These are phyloP conservation scores for Amanita thiersii DNA, from an alignment of 768 basidiomycete genomes.

Conservation along the genomic window DNA sequence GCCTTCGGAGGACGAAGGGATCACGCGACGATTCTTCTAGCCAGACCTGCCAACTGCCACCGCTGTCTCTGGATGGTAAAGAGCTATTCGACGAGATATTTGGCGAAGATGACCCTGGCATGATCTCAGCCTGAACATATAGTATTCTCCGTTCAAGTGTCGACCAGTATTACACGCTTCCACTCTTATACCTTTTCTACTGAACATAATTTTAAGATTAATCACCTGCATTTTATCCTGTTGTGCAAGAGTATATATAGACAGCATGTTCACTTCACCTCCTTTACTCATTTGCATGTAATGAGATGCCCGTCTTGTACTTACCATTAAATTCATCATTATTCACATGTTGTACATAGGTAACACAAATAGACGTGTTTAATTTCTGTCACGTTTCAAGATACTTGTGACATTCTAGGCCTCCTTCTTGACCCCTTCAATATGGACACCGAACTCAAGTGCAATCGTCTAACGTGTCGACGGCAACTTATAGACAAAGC, in stretches of 20 bases:
- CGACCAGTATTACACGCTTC: slow-evolving; percentile 3
- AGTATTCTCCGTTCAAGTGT: too few species aligned
- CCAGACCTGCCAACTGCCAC: slow-evolving; percentile 45
- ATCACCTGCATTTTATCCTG: slow-evolving; percentile 5
- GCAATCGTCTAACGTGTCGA: slow-evolving; percentile 74
- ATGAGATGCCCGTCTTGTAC: background rate
- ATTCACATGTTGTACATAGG: background rate
- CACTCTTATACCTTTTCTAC: slow-evolving; percentile 6
- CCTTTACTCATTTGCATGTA: slow-evolving; percentile 5
- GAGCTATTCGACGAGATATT: slow-evolving; percentile 78
- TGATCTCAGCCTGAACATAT: slow-evolving; percentile 62
- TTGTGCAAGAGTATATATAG: slow-evolving; percentile 10
- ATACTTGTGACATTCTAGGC: background rate
- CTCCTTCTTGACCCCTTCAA: too few species aligned
- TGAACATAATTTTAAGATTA: background rate
- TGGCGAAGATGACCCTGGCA: slow-evolving; percentile 61
- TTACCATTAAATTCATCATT: slow-evolving; percentile 1
- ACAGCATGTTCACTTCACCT: slow-evolving; percentile 6
- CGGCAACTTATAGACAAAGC: slow-evolving; percentile 65
- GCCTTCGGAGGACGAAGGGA: slow-evolving; percentile 56
- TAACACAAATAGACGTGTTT: background rate
- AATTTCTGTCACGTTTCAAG: background rate
- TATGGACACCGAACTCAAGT: slow-evolving; percentile 75
- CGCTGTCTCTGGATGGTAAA: slow-evolving; percentile 63
- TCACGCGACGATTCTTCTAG: slow-evolving; percentile 48